These are phyloP conservation scores for Alternaria sp. DNA, from an alignment of 2,329 filamentous ascomycete genomes.

Conservation along the genomic window DNA sequence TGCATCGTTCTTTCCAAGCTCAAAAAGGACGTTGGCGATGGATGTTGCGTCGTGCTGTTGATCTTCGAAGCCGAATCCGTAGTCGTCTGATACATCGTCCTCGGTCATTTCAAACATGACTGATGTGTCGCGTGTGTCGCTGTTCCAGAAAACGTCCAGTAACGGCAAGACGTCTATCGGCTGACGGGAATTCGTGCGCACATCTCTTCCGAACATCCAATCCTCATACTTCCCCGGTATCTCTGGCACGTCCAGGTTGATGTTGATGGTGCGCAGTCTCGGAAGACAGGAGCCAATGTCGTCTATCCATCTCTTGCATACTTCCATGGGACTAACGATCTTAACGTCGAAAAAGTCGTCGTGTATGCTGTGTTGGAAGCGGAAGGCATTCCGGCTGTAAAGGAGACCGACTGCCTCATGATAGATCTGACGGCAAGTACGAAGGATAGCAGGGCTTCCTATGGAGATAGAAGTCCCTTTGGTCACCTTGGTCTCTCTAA, in stretches of 20 bases:
- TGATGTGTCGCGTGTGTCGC: background rate
- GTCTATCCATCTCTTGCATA: background rate
- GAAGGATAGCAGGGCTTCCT: background rate
- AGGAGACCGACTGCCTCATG: background rate
- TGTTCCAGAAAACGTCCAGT: background rate
- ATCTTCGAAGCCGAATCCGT: background rate
- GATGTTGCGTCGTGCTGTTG: fast-evolving
- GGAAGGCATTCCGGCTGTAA: background rate
- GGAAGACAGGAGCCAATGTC: background rate
- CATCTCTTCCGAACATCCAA: no score
- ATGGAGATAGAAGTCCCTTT: no score
- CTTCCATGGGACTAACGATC: fast-evolving
- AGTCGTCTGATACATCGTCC: background rate
- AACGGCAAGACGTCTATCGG: background rate
- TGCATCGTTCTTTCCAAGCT: background rate
- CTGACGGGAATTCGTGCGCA: background rate
- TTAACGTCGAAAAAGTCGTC: no score
- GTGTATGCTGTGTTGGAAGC: background rate
- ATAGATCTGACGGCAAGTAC: background rate
- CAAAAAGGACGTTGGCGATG: background rate
- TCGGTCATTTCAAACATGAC: background rate
- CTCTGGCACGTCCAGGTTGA: background rate
- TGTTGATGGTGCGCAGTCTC: background rate
- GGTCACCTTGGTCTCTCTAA: no score
- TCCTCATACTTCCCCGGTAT: no score